Base-by-base conservation (phyloP, 2,329 filamentous ascomycete genomes). In the Phyllosticta citriasiana region DNA sequence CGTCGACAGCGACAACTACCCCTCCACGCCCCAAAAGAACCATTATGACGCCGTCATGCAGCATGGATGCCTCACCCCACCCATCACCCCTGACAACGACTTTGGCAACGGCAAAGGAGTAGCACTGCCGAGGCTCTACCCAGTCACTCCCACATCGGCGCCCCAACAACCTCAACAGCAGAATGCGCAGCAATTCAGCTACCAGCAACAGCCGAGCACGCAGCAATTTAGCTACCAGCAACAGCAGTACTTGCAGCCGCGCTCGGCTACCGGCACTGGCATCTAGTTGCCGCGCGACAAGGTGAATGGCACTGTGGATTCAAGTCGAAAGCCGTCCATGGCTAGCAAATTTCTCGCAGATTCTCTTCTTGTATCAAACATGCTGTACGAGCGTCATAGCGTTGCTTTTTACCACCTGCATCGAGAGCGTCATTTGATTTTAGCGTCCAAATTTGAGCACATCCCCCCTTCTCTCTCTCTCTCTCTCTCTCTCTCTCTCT, bases 21-120 rank as follows among this genome's bases (percentile, higher is more conserved):
- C 88, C 70, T 88, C 85, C 75, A 94, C 90, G 16, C 90, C 90
- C 14, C 86, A 90, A 70, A 93, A 93, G 78, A 83, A 82, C 57
- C 84, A 86, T 63, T 86, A 85, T 65, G 79, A 82, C 57, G 77
- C 83, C 58, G 79, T 80, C 57, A 81, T 85, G 65, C 84, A 85
- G 47, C 83, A 90, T 66, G 90, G 89, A 62, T 91, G 91, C 74
- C 82, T 92, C 66, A 94, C 90, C 16, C 90, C 90, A 26, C 90
- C 90, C 1, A 93, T 94, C 71, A 94, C 90, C 0, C 90, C 90
- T 4, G 89, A 93, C 64, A 76, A 76, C 64, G 76, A 78, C 51
- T 73, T 71, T 55, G 69, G 66, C 19, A 67, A 71, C 53, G 63
- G 61, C 16, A 67, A 69, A 47, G 66, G 69, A 55, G 67, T 67